These are phyloP conservation scores for Abortiporus biennis DNA, from an alignment of 1,284 basidiomycete species.

Conservation along the genomic window DNA sequence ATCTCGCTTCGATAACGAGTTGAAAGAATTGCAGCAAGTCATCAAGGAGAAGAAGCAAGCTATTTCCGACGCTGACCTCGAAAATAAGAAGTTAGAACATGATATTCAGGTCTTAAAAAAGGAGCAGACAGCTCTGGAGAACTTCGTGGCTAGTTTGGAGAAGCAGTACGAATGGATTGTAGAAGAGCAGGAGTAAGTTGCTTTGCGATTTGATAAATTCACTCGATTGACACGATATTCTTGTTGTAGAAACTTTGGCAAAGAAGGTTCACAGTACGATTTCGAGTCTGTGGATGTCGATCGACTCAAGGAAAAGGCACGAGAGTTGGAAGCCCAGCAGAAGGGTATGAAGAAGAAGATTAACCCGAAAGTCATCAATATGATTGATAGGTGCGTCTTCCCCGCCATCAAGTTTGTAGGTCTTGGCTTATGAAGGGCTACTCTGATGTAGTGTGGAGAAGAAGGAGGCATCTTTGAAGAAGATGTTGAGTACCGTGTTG, in stretches of 20 bases:
- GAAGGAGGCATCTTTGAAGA: constrained; percentile 81
- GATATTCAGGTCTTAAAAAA: constrained; percentile 43
- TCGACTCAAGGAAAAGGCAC: constrained; percentile 60
- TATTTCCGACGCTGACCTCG: constrained; percentile 68
- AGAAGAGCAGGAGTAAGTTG: constrained; percentile 76
- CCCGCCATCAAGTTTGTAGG: not conserved
- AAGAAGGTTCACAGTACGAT: constrained; percentile 78
- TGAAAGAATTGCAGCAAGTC: constrained; percentile 75
- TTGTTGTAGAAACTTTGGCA: constrained; percentile 67
- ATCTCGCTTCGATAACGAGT: constrained; percentile 83
- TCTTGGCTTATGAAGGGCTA: constrained; percentile 1
- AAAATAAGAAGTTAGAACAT: constrained; percentile 56
- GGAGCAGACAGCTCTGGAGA: constrained; percentile 44
- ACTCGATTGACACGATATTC: not conserved
- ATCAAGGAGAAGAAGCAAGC: constrained; percentile 81
- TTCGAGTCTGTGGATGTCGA: constrained; percentile 71
- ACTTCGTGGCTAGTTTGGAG: constrained; percentile 58
- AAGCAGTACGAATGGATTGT: constrained; percentile 85
- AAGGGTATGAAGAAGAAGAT: constrained; percentile 92
- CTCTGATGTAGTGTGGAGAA: constrained; percentile 77
- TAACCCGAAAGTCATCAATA: constrained; percentile 93
- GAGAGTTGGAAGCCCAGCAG: constrained; percentile 77
- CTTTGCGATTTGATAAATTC: constrained; percentile 1
- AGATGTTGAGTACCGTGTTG: constrained; percentile 86
- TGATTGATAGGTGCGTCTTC: constrained; percentile 81